Evolutionary conservation across 139 green algal species (phyloP), one percentile per base, ranked within the genome.

Genomic region (Haematococcus sp.): DNA sequence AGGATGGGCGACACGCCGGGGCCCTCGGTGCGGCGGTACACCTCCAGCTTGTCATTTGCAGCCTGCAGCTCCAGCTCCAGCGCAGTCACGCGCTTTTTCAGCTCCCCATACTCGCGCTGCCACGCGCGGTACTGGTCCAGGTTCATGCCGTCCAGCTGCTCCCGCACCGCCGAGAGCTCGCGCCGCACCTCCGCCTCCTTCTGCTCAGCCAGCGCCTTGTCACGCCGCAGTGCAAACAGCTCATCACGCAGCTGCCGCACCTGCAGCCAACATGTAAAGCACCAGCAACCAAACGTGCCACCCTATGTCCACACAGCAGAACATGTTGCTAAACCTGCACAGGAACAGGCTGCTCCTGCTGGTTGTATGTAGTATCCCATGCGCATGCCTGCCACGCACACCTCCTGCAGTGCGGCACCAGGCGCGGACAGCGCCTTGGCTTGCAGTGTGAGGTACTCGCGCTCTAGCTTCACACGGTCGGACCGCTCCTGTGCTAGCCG

Each of bases 391-490:
- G 5, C 54, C 17, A 32, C 54, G 25, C 66, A 32, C 32, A 84
- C 73, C 67, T 89, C 84, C 2, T 49, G 65, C 70, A 92, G 63
- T 31, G 80, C 78, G 7, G 68, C 32, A 2, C 76, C 78, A 0
- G 81, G 79, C 9, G 79, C 83, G 13, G 43, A 70, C 66, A 91
- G 73, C 20, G 76, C 71, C 60, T 81, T 83, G 67, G 20, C 68
- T 11, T 82, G 65, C 56, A 68, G 33, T 9, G 75, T 67, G 31
- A 91, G 55, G 65, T 85, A 88, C 43, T 84, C 84, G 13, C 87
- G 83, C 78, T 91, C 79, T 46, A 92, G 72, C 82, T 91, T 85
- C 43, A 94, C 76, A 7, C 86, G 80, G 75, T 93, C 83, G 22
- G 30, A 76, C 68, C 78, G 51, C 33, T 84, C 73, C 56, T 63